Conservation (phyloP, 2,329 filamentous ascomycete genomes). For the Cladosporium sp. region DNA sequence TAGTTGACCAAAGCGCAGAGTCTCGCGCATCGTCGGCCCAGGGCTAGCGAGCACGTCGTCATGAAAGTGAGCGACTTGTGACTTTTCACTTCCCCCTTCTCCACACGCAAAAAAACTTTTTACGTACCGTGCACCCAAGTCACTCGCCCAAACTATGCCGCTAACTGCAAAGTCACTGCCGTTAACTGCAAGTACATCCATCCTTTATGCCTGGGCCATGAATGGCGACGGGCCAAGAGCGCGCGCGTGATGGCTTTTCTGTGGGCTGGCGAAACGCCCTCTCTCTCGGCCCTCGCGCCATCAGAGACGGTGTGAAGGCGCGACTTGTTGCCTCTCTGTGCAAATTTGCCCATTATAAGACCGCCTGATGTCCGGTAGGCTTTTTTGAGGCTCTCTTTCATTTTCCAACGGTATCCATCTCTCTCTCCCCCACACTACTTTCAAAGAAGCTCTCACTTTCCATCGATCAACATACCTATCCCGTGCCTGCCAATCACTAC, state of each 20-base stretch:
- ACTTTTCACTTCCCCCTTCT: constrained; percentile 3
- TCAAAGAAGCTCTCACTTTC: constrained; percentile 10
- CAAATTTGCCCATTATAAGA: constrained; percentile 1
- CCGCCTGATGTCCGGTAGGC: neutral
- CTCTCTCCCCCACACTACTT: neutral
- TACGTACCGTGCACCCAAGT: constrained; percentile 11
- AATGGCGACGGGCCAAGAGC: neutral
- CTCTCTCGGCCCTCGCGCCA: constrained; percentile 11
- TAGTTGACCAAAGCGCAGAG: too few species aligned
- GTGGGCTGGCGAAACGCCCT: constrained; percentile 6
- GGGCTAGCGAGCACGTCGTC: neutral
- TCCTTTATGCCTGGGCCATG: neutral
- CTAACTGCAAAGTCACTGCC: constrained; percentile 19
- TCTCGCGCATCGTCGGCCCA: neutral
- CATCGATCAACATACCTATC: constrained; percentile 23
- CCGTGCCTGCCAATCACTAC: neutral
- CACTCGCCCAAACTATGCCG: constrained; percentile 14
- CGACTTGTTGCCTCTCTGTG: neutral
- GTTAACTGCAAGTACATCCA: constrained; percentile 18
- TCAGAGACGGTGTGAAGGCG: neutral
- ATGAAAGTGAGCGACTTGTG: neutral
- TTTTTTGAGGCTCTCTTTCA: constrained; percentile 13
- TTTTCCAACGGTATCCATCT: constrained; percentile 8
- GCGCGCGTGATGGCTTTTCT: constrained; percentile 11
- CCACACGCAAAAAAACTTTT: constrained; percentile 12